Base-by-base conservation (phyloP, 495 filamentous ascomycete species). In the Polyplosphaeria fusca region DNA sequence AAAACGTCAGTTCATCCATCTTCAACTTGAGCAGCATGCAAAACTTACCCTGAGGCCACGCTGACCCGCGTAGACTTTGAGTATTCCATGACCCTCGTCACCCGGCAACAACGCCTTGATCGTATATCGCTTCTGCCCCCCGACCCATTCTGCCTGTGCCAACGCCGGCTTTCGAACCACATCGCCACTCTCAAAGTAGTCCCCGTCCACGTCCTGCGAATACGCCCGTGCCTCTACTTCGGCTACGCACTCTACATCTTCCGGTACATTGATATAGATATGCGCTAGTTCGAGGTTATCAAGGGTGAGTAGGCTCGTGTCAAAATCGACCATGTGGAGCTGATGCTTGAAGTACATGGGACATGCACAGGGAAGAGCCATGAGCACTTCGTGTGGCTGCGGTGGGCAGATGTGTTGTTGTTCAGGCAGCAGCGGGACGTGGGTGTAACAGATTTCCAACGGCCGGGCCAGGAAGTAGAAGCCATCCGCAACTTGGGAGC, bases 391-490 rank as follows among this genome's bases (percentile, higher is more conserved):
- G 46, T 87, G 84, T 11, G 88, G 81, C 18, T 97, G 80, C 1
- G 91, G 85, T 4, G 94, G 94, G 59, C 89, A 91, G 37, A 96
- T 84, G 68, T 97, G 94, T 66, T 99, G 93, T 55, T 96, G 90
- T 41, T 85, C 79, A 41, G 86, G 85, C 37, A 85, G 79, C 41
- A 92, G 80, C 9, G 93, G 91, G 27, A 99, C 82, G 69, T 99
- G 93, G 1, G 94, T 96, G 77, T 91, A 97, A 74, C 91, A 96
- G 13, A 90, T 77, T 68, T 97, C 88, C 35, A 82, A 79, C 23
- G 94, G 94, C 2, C 87, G 84, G 0, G 88, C 75, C 3, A 99
- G 82, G 73, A 96, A 99, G 75, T 87, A 99, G 82, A 88, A 96
- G 24, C 74, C 79, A 57, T 99, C 93, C 3, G 93, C 88, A 1